Percentiles rank a stretch among this genome's conserved stretches.
phyloP scores from a whole-genome alignment of 1,139 yeast species.

The Scheffersomyces titani region DNA sequence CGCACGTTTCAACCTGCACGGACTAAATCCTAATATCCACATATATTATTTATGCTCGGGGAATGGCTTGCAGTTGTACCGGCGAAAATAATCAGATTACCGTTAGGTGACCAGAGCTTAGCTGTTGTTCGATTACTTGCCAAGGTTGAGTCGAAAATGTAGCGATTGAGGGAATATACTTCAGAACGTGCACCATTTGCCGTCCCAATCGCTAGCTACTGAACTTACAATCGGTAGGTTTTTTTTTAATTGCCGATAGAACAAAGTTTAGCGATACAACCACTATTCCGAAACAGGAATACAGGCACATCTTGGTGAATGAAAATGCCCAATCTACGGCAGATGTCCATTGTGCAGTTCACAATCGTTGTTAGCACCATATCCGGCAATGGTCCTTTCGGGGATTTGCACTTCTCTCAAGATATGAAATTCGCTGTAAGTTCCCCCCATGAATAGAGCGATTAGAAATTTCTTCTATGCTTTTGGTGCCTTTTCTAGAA shows the following conservation, averaged over 20 bases:
- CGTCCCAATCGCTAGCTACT: not conserved
- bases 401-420: not conserved
- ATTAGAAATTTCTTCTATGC: not conserved
- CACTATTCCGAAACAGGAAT: not conserved
- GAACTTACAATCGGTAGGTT: not conserved
- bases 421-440: not conserved
- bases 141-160: not conserved
- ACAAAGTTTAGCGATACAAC: not conserved
- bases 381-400: not conserved
- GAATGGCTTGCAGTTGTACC: not conserved
- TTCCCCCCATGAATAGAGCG: not conserved
- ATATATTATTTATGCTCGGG: not conserved
- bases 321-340: not conserved
- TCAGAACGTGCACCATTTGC: not conserved
- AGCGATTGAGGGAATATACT: not conserved
- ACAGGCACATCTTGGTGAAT: not conserved
- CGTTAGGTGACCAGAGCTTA: not conserved
- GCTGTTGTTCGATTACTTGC: not conserved
- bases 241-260: not conserved
- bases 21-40: not conserved
- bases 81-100: not conserved
- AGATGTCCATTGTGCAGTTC: not conserved
- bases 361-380: not conserved
- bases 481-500: not conserved
- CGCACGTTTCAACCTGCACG: not conserved